Evolutionary conservation across 208 protist species (phyloP).

Genomic region (Sergeia podlipaevii): DNA sequence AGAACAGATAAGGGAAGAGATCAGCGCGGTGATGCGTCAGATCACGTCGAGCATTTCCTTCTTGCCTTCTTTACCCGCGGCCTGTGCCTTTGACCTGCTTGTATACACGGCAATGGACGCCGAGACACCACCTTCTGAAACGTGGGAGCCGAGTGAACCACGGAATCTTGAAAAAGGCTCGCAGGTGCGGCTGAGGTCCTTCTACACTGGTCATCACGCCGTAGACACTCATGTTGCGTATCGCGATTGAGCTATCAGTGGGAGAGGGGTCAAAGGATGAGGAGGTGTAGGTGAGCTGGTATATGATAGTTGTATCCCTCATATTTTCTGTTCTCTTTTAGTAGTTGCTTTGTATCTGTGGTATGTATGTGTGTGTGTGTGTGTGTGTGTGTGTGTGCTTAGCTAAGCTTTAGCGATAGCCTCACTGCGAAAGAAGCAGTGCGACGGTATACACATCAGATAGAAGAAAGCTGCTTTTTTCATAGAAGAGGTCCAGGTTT

Average conservation of each 20-base stretch:
- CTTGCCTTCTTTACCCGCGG: constrained; percentile 91
- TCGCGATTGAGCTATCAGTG: constrained; percentile 44
- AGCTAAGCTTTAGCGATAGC: not conserved
- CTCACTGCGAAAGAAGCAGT: constrained; percentile 2
- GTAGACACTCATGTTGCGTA: constrained; percentile 89
- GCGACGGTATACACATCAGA: no score
- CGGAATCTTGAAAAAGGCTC: constrained; percentile 91
- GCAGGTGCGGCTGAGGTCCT: constrained; percentile 94
- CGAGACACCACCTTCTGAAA: constrained; percentile 58
- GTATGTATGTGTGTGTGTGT: not conserved
- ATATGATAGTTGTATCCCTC: not conserved
- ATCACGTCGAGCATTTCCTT: constrained; percentile 97
- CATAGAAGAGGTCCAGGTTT: no score
- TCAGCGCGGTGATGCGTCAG: constrained; percentile 96
- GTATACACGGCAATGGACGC: constrained; percentile 89
- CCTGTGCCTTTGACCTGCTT: constrained; percentile 92
- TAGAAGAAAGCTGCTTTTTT: no score
- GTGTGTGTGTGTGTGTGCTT: constrained; percentile 3
- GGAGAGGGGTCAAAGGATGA: not conserved
- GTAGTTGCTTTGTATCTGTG: not conserved
- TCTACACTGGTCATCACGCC: constrained; percentile 92
- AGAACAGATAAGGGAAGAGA: constrained; percentile 92
- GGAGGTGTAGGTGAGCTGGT: not conserved
- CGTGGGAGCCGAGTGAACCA: constrained; percentile 96
- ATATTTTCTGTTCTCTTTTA: not conserved